Conservation (phyloP, 2,329 filamentous ascomycete species). For the Cladosporium oxysporum region DNA sequence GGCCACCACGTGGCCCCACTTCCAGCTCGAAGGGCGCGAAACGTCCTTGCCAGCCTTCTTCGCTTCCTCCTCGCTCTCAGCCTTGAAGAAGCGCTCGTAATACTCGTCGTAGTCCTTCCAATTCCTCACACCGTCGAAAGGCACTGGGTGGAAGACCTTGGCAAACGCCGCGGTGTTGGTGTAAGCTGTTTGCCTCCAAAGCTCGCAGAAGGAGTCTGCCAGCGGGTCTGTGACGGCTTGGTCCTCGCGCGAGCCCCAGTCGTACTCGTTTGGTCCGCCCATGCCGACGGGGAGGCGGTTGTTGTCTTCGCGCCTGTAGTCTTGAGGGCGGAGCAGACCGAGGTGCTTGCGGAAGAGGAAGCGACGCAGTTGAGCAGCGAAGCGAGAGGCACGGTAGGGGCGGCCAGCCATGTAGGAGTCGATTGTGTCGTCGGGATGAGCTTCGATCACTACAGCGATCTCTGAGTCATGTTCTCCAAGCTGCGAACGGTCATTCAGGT, state of each 20-base stretch:
- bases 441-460: conserved; percentile 86
- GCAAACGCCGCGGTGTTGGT: conserved; percentile 80
- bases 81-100: conserved; percentile 65
- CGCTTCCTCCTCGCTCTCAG: conserved; percentile 32
- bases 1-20: conserved; percentile 81
- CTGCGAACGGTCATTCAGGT: conserved; percentile 73
- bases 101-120: conserved; percentile 75
- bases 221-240: conserved; percentile 72
- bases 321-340: conserved; percentile 75
- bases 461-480: conserved; percentile 83
- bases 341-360: conserved; percentile 91
- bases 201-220: conserved; percentile 63
- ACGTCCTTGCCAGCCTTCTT: conserved; percentile 47
- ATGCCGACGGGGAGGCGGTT: conserved; percentile 61
- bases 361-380: conserved; percentile 78
- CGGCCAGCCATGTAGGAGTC: conserved; percentile 72
- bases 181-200: conserved; percentile 73
- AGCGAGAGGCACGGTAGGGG: conserved; percentile 70
- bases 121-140: conserved; percentile 65
- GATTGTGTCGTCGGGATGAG: conserved; percentile 64
- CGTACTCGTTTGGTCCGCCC: conserved; percentile 53
- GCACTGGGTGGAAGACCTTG: conserved; percentile 78
- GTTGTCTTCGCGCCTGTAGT: conserved; percentile 60
- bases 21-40: conserved; percentile 60
- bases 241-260: conserved; percentile 51